These are phyloP conservation scores for Gnomoniopsis smithogilvyi DNA, from an alignment of 2,329 filamentous ascomycete species.

Conservation along the genomic window DNA sequence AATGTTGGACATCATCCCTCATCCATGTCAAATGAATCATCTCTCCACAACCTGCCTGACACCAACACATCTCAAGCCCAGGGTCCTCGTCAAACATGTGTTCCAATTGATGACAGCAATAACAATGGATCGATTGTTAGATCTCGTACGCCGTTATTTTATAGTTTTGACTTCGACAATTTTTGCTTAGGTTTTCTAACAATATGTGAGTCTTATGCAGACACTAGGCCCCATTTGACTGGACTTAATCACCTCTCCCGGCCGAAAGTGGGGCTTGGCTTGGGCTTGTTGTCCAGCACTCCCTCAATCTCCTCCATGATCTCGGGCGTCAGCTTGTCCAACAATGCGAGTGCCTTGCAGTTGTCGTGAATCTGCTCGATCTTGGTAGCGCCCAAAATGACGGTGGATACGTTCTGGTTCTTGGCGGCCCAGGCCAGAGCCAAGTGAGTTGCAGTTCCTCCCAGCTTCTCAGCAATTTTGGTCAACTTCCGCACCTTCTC, in stretches of 20 bases:
- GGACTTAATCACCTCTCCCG: conserved; percentile 20
- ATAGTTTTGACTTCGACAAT: conserved; percentile 1
- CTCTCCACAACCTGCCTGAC: too few species aligned
- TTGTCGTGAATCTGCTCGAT: conserved; percentile 60
- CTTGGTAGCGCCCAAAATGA: conserved; percentile 58
- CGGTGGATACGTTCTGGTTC: conserved; percentile 59
- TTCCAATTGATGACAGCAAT: too few species aligned
- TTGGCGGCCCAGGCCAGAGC: conserved; percentile 62
- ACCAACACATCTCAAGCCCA: too few species aligned
- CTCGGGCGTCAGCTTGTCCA: conserved; percentile 56
- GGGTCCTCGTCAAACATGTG: too few species aligned
- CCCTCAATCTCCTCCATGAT: conserved; percentile 57
- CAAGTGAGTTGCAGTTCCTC: conserved; percentile 52
- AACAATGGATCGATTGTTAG: too few species aligned
- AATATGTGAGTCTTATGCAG: not conserved
- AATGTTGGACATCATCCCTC: too few species aligned
- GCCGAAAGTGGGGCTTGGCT: conserved; percentile 19
- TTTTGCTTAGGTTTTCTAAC: conserved; percentile 11
- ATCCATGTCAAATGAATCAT: too few species aligned
- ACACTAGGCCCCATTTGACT: too few species aligned
- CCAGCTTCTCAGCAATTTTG: conserved; percentile 63
- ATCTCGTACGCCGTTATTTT: too few species aligned
- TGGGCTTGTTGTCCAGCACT: conserved; percentile 29
- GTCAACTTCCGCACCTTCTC: conserved; percentile 57
- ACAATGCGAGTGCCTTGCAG: conserved; percentile 46